Conservation (phyloP, 768 basidiomycete genomes). For the Amanita pallidorosea region DNA sequence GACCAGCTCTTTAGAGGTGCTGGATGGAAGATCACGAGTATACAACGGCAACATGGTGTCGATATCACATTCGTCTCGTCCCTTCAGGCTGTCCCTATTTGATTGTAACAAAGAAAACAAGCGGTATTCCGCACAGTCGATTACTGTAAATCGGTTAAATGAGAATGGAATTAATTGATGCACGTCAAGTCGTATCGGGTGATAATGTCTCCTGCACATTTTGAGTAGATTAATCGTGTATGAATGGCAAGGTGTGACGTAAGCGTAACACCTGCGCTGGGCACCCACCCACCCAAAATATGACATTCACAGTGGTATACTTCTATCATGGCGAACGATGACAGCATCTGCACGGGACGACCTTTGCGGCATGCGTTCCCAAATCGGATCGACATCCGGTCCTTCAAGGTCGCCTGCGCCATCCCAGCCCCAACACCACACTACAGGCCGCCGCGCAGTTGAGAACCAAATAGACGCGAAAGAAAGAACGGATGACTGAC, state of each 20-base stretch:
- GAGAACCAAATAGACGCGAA: background rate
- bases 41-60: constrained; percentile 13
- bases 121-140: no score
- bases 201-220: no score
- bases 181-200: no score
- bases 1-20: constrained; percentile 14
- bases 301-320: constrained; percentile 14
- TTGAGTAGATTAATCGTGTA: background rate
- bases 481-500: constrained; percentile 34
- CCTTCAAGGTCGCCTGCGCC: constrained; percentile 97
- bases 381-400: constrained; percentile 95
- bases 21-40: constrained; percentile 23
- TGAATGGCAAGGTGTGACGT: background rate
- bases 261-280: background rate
- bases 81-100: constrained; percentile 16
- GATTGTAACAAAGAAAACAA: background rate
- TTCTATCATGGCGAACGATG: constrained; percentile 58
- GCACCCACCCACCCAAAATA: no score
- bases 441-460: constrained; percentile 26
- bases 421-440: constrained; percentile 99
- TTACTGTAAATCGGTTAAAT: no score
- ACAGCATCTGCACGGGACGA: constrained; percentile 50
- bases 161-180: no score
- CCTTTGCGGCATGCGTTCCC: constrained; percentile 75
- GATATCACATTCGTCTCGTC: constrained; percentile 12